Base-by-base conservation (phyloP, 305 asterid species). In the Nicotiana rustica region DNA sequence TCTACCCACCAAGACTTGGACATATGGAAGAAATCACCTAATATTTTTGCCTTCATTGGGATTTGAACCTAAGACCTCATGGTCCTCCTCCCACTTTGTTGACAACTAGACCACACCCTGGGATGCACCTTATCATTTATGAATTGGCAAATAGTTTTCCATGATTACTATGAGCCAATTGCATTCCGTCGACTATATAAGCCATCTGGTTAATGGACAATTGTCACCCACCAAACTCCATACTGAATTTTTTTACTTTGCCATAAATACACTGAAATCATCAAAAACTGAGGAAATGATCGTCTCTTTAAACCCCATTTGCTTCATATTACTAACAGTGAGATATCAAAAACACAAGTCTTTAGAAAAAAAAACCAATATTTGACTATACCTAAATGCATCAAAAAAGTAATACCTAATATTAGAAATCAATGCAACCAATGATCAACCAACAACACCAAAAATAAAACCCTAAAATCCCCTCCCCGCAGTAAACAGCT, bases 361-460 rank as follows among this genome's bases (percentile, higher is more conserved):
- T 56, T 56, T 56, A 4, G n/a, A 55, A 55, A 1, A 55, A 47
- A 15, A 36, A 9, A 15, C 38, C 55, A n/a, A 36, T 36, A 36
- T 68, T 59, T 60, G 66, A 60, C 66, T 60, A 1, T 41, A 60
- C 31, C 31, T 8, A 18, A 60, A 60, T 6, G 66, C 12, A 60
- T 60, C 66, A 18, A 38, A 38, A 68, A 68, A 9, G 77, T n/a
- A 38, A 36, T 4, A n/a, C 0, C 77, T 68, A 41, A 41, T 41
- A 68, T 17, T 67, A 67, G 75, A 67, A 67, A 47, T 33, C 75
- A 17, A 67, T 67, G 49, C 66, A 60, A 60, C n/a, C 29, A 59
- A n/a, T 2, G 19, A 59, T 59, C 75, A 35, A 35, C 75, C 52
- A 0, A 67, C 49, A 41, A 8, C 49, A 41, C 49, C 49, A 41